A percentile compares a stretch with the other conserved stretches of the same genome.
Conservation (phyloP, 257 asterid species). For the Solanum ossicruentum region DNA sequence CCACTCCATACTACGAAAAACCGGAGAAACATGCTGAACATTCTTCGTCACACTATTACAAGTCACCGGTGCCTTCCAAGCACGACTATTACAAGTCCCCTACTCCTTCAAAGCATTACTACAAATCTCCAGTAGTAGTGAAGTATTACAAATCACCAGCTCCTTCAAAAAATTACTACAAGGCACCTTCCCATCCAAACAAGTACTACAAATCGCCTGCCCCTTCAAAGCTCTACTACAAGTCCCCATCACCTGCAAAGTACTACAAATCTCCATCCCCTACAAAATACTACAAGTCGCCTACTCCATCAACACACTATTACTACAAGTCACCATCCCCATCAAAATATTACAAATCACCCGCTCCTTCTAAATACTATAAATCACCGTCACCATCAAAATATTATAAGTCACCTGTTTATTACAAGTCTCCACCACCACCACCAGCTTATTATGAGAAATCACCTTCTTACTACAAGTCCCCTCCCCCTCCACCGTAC, state of each 20-base stretch:
- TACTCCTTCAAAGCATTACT: background rate
- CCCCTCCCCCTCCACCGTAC: background rate
- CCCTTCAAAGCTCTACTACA: too few relatives aligned
- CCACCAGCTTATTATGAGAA: background rate
- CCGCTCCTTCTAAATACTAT: background rate
- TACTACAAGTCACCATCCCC: background rate
- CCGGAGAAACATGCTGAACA: background rate
- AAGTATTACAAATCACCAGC: background rate
- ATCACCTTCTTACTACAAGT: background rate
- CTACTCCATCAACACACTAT: background rate
- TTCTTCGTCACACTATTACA: background rate
- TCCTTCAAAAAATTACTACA: background rate
- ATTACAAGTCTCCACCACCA: background rate
- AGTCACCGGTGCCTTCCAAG: background rate
- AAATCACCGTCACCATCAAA: background rate
- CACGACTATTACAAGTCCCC: background rate
- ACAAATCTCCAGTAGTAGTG: background rate
- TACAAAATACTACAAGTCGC: background rate
- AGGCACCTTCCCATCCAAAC: background rate
- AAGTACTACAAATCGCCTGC: too few relatives aligned
- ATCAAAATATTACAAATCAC: background rate
- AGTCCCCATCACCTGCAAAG: too few relatives aligned
- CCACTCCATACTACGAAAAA: background rate
- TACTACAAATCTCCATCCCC: background rate
- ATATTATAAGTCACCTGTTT: background rate